Conservation (phyloP, 1,139 yeast species). For the Eremothecium gossypii region DNA sequence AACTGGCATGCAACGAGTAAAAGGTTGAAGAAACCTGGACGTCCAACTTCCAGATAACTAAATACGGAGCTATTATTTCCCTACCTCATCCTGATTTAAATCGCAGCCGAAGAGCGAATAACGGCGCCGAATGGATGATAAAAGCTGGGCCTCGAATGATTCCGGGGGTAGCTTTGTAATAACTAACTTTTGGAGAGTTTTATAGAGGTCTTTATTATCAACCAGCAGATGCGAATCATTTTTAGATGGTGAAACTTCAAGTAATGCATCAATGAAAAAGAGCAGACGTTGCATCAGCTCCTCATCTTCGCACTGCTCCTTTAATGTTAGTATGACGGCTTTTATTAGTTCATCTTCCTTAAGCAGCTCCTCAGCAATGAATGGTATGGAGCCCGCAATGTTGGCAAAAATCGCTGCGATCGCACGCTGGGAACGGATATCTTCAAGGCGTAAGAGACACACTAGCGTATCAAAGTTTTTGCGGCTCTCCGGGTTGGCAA, state of each 20-base stretch:
- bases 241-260: slow-evolving; percentile 10
- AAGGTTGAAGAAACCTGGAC: no score
- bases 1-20: no score
- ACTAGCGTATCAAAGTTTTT: slow-evolving; percentile 25
- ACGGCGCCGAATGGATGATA: no score
- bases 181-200: no score
- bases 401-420: slow-evolving; percentile 30
- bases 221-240: no score
- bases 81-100: no score
- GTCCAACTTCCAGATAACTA: no score
- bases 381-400: slow-evolving; percentile 24
- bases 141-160: no score
- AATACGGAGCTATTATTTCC: no score
- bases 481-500: slow-evolving; percentile 25
- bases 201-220: no score
- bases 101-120: no score
- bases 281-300: slow-evolving; percentile 22
- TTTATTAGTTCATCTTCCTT: slow-evolving; percentile 18
- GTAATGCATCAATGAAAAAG: slow-evolving; percentile 22
- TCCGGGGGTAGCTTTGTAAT: no score
- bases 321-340: slow-evolving; percentile 17
- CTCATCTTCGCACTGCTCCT: slow-evolving; percentile 19
- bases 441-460: slow-evolving; percentile 22
- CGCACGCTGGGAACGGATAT: slow-evolving; percentile 27
- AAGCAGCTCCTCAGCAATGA: slow-evolving; percentile 23